Conservation (phyloP, 2,329 filamentous ascomycete species). For the Didymella sp. region DNA sequence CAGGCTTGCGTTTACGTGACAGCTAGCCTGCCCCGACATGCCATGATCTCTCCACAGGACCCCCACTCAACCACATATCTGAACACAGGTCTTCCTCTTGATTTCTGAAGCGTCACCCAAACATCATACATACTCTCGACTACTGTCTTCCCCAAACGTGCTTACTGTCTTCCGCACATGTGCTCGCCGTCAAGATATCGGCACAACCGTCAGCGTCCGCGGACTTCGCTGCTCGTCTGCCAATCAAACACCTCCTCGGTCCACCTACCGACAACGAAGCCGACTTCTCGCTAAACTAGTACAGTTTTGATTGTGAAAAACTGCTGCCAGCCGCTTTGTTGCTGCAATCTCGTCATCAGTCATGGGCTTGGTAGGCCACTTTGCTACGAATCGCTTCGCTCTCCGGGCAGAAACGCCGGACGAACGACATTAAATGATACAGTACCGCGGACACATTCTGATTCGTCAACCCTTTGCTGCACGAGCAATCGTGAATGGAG, state of each 20-base stretch:
- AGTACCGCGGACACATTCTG: background rate
- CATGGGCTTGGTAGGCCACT: background rate
- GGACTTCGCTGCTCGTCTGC: background rate
- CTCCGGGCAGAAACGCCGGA: background rate
- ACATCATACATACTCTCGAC: background rate
- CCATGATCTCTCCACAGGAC: background rate
- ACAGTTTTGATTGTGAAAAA: background rate
- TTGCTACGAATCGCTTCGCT: background rate
- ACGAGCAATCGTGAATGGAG: background rate
- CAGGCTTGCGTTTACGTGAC: background rate
- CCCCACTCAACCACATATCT: background rate
- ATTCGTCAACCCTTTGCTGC: background rate
- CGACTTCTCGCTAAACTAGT: background rate
- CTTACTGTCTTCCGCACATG: background rate
- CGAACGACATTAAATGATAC: background rate
- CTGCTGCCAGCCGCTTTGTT: background rate
- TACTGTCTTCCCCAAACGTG: no score
- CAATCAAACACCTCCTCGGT: background rate
- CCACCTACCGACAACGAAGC: background rate
- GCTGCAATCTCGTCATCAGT: background rate
- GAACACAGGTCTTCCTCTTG: background rate
- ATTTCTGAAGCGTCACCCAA: background rate
- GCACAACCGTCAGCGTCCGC: constrained; percentile 1
- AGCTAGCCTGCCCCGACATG: background rate
- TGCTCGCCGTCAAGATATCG: background rate